Evolutionary conservation across 2,329 filamentous ascomycete species (phyloP).

Genomic region (Drechslerella coelobrocha): DNA sequence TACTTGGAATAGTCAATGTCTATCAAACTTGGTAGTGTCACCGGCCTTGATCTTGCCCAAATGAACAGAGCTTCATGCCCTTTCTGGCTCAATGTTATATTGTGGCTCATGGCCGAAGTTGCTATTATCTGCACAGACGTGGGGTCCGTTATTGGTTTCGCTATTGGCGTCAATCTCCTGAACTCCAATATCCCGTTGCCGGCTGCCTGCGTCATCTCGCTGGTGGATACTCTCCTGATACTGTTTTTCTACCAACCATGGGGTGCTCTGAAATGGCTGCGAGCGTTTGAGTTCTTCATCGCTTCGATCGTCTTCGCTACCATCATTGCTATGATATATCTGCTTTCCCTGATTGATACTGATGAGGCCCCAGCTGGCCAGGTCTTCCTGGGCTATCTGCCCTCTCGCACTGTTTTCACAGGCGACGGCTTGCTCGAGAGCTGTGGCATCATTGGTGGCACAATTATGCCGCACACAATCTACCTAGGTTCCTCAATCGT

Average conservation of each 20-base stretch:
- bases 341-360: conserved; percentile 63
- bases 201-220: conserved; percentile 66
- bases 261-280: conserved; percentile 63
- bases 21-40: conserved; percentile 72
- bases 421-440: conserved; percentile 65
- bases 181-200: conserved; percentile 63
- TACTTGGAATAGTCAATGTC: conserved; percentile 61
- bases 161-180: conserved; percentile 66
- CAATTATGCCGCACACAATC: conserved; percentile 68
- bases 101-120: conserved; percentile 70
- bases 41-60: conserved; percentile 71
- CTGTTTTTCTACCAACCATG: conserved; percentile 65
- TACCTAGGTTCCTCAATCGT: conserved; percentile 67
- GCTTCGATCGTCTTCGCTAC: conserved; percentile 65
- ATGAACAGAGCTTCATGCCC: conserved; percentile 71
- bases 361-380: conserved; percentile 58
- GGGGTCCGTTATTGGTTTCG: conserved; percentile 67
- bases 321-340: conserved; percentile 66
- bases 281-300: conserved; percentile 65
- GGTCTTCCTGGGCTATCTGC: conserved; percentile 65
- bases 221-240: conserved; percentile 66
- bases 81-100: conserved; percentile 68
- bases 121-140: conserved; percentile 76
- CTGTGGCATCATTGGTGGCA: conserved; percentile 64
- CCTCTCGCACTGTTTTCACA: conserved; percentile 63